Conservation (phyloP, 495 filamentous ascomycete species). For the Margaritispora aquatica region DNA sequence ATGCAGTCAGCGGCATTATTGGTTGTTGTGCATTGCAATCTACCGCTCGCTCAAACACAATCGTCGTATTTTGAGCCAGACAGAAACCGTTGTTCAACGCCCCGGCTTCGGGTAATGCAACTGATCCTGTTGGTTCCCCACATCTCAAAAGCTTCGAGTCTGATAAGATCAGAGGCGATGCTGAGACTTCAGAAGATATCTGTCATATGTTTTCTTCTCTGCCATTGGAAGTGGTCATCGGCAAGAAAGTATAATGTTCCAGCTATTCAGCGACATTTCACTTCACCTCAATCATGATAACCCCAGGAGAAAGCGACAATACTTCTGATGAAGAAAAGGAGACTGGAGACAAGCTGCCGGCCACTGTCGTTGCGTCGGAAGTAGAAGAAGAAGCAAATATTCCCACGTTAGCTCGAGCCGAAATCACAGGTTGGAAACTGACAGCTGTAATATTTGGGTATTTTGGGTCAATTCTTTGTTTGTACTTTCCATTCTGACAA, state of each 20-base stretch:
- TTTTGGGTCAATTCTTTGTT: neutral
- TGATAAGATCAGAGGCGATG: neutral
- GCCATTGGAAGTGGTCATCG: neutral
- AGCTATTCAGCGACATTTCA: neutral
- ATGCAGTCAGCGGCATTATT: neutral
- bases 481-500: neutral
- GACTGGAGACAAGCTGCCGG: neutral
- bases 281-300: neutral
- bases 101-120: neutral
- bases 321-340: neutral
- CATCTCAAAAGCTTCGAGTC: neutral
- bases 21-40: neutral
- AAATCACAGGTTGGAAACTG: neutral
- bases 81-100: neutral
- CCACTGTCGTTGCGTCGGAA: neutral
- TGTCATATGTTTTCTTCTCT: neutral
- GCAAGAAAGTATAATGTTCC: neutral
- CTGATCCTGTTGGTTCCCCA: neutral
- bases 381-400: neutral
- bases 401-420: neutral
- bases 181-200: neutral
- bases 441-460: neutral
- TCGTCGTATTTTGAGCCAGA: neutral
- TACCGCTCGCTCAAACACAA: neutral
- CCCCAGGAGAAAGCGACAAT: neutral